Evolutionary conservation across 1,139 yeast genomes (phyloP).

Genomic region (Fermentozyma sake): DNA sequence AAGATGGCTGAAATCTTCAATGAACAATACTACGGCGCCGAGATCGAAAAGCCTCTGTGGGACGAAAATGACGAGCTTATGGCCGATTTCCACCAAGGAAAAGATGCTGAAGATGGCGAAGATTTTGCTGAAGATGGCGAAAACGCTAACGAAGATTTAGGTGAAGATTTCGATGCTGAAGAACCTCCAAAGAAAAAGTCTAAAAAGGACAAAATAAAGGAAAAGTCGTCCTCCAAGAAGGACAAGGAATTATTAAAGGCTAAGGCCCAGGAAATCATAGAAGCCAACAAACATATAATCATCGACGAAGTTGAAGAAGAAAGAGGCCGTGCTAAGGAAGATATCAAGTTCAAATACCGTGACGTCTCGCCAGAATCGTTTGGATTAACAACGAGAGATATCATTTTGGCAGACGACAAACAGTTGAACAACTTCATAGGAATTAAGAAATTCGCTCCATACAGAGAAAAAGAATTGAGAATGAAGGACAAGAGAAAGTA

Average conservation of each 20-base stretch:
- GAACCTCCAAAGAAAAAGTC: slow-evolving; percentile 35
- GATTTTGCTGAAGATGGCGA: no score
- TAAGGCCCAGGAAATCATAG: slow-evolving; percentile 70
- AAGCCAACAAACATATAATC: slow-evolving; percentile 34
- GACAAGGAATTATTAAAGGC: slow-evolving; percentile 58
- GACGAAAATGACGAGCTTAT: slow-evolving; percentile 24
- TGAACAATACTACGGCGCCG: slow-evolving; percentile 70
- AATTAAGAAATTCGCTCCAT: slow-evolving; percentile 89
- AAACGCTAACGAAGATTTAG: slow-evolving; percentile 43
- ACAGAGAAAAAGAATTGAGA: slow-evolving; percentile 69
- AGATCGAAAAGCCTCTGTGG: slow-evolving; percentile 41
- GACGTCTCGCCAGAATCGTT: slow-evolving; percentile 94
- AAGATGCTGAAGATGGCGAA: slow-evolving; percentile 17
- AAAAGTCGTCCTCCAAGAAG: slow-evolving; percentile 59
- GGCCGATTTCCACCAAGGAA: slow-evolving; percentile 17
- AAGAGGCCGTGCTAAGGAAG: slow-evolving; percentile 47
- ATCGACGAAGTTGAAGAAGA: slow-evolving; percentile 67
- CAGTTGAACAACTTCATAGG: slow-evolving; percentile 82
- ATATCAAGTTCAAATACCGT: slow-evolving; percentile 70
- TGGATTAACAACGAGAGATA: slow-evolving; percentile 84
- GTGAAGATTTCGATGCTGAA: slow-evolving; percentile 26
- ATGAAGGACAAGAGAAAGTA: slow-evolving; percentile 79
- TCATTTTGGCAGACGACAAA: slow-evolving; percentile 82
- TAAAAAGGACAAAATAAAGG: slow-evolving; percentile 47
- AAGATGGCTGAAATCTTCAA: slow-evolving; percentile 83